phyloP scores from a whole-genome alignment of 805 yeast species.

The Candida sphagnicola region DNA sequence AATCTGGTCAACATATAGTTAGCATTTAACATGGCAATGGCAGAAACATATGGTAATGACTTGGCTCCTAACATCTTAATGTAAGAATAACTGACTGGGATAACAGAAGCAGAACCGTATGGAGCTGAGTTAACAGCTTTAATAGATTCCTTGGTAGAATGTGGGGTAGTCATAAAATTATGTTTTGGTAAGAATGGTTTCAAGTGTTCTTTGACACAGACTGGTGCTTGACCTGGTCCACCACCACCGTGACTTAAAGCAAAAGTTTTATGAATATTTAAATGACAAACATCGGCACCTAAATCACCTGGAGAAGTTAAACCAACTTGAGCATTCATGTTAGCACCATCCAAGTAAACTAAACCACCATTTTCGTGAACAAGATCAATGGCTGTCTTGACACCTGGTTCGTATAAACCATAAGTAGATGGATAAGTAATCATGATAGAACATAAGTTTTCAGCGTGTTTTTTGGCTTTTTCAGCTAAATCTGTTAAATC shows the following conservation, averaged over 20 bases:
- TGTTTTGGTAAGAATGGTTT: constrained; percentile 82
- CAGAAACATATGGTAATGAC: constrained; percentile 82
- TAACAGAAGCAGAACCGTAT: constrained; percentile 88
- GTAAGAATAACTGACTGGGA: constrained; percentile 92
- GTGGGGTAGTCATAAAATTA: constrained; percentile 53
- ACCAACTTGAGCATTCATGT: constrained; percentile 99
- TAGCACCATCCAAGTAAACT: constrained; percentile 97
- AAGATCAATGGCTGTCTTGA: constrained; percentile 76
- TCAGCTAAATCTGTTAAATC: constrained; percentile 71
- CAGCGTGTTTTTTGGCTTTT: constrained; percentile 68
- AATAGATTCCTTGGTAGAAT: constrained; percentile 48
- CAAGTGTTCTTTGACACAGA: constrained; percentile 83
- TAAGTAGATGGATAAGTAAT: constrained; percentile 97
- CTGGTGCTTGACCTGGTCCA: constrained; percentile 99
- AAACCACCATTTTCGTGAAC: constrained; percentile 89
- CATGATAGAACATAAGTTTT: constrained; percentile 85
- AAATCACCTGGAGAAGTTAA: constrained; percentile 95
- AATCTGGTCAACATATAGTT: constrained; percentile 89
- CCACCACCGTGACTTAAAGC: constrained; percentile 99
- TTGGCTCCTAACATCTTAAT: constrained; percentile 89
- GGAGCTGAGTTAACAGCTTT: constrained; percentile 89
- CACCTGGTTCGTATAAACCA: constrained; percentile 93
- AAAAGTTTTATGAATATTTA: constrained; percentile 95
- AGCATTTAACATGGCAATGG: constrained; percentile 90
- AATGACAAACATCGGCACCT: constrained; percentile 97